Conservation (phyloP, 116 monocot genomes). For the Posidonia oceanica region DNA sequence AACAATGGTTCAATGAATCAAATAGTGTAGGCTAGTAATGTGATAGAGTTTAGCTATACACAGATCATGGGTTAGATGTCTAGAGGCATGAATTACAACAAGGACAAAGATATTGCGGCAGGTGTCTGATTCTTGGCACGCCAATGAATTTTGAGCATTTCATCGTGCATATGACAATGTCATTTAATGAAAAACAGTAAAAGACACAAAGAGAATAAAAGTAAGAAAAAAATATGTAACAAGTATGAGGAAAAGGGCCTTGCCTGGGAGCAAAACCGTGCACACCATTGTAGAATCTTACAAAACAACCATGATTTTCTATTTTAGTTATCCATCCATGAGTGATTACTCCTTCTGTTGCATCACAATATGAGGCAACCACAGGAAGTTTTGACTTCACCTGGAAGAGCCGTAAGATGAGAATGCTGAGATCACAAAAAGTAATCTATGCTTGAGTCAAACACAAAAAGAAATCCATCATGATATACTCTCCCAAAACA, state of each 20-base stretch:
- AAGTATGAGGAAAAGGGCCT: slow-evolving; percentile 9
- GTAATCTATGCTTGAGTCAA: no score
- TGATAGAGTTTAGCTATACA: no score
- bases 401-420: slow-evolving; percentile 16
- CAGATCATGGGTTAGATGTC: no score
- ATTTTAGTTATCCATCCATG: slow-evolving; percentile 99
- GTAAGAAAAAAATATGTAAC: background rate
- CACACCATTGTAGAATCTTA: slow-evolving; percentile 92
- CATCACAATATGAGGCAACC: slow-evolving; percentile 85
- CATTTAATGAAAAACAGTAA: background rate
- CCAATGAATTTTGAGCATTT: no score
- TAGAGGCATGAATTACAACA: no score
- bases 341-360: slow-evolving; percentile 59
- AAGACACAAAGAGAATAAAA: background rate
- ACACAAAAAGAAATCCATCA: no score
- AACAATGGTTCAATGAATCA: no score
- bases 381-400: slow-evolving; percentile 83
- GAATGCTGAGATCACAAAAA: background rate
- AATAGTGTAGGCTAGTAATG: no score
- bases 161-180: no score
- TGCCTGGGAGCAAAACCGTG: slow-evolving; percentile 75
- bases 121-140: no score
- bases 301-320: slow-evolving; percentile 92
- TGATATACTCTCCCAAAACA: no score
- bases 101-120: no score